Percentiles rank a stretch among this genome's conserved stretches.
These are phyloP conservation scores for Starmerella vaccinii DNA, from an alignment of 805 yeast genomes.

Conservation along the genomic window DNA sequence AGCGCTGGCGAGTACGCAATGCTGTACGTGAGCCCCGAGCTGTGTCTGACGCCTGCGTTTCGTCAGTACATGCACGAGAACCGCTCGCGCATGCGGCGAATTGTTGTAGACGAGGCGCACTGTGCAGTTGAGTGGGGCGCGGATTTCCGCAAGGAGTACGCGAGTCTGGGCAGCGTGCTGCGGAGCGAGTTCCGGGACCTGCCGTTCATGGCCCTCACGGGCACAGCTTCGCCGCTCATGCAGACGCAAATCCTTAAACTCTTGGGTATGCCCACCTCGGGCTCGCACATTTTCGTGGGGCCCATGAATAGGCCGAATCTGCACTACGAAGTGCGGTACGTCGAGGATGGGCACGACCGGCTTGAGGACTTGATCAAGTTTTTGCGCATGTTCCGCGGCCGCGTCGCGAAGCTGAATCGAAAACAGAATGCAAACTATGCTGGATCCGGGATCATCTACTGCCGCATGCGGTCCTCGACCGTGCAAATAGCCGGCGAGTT, in stretches of 20 bases:
- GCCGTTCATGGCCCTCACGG: slow-evolving; percentile 93
- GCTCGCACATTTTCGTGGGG: slow-evolving; percentile 53
- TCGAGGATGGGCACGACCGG: slow-evolving; percentile 32
- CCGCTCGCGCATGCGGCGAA: slow-evolving; percentile 55
- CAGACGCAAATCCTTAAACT: slow-evolving; percentile 50
- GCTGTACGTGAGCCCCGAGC: slow-evolving; percentile 82
- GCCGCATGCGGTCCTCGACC: slow-evolving; percentile 82
- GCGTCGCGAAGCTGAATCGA: slow-evolving; percentile 12
- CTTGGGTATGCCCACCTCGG: slow-evolving; percentile 49
- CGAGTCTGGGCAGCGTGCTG: slow-evolving; percentile 55
- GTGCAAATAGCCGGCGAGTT: slow-evolving; percentile 58
- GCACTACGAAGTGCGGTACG: slow-evolving; percentile 63
- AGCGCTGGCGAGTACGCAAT: slow-evolving; percentile 49
- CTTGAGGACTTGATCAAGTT: slow-evolving; percentile 22
- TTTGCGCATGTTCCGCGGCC: slow-evolving; percentile 21
- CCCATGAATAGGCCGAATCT: slow-evolving; percentile 83
- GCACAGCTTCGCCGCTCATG: slow-evolving; percentile 64
- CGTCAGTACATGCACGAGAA: slow-evolving; percentile 50
- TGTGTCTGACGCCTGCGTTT: slow-evolving; percentile 49
- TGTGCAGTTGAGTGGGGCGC: slow-evolving; percentile 99
- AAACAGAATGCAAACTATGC: slow-evolving; percentile 12
- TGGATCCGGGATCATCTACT: slow-evolving; percentile 71
- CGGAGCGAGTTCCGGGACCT: slow-evolving; percentile 50
- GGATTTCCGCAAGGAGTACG: slow-evolving; percentile 92
- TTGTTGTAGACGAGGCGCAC: slow-evolving; percentile 95